Base-by-base conservation (phyloP, 352 stramenopile species). In the Phytophthora agathidicida region DNA sequence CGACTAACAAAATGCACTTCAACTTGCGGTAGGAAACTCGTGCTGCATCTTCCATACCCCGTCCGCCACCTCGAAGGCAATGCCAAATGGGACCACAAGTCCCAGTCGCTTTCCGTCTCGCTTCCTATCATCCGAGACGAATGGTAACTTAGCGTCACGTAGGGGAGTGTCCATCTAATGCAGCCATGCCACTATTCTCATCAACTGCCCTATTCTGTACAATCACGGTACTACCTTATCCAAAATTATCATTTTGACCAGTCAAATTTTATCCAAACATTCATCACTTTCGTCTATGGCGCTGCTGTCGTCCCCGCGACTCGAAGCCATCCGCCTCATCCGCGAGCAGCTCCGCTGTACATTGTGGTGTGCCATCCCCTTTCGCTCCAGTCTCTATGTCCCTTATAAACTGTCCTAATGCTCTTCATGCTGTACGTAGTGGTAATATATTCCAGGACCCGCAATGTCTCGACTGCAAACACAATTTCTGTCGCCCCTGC, bases 381-480 rank as follows among this genome's bases (percentile, higher is more conserved):
- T 23, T 36, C 31, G 13, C 27, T 32, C 6, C 27, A 10, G 6
- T 32, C 1, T 27, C n/a, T 31, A 11, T 6, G n/a, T n/a, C 16
- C 9, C 45, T 33, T 41, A 3, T 30, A 3, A 20, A 27, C 17
- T 22, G 23, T 20, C 31, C 38, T 41, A 43, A 37, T 54, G 38
- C 32, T 53, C 23, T 60, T 27, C 16, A 36, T n/a, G n/a, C n/a
- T n/a, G n/a, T n/a, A 54, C 7, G 37, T 55, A 94, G 85, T 54
- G 59, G 61, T 24, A 54, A 74, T 11, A 81, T 90, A 22, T 90
- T 94, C 60, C 75, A 89, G n/a, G 86, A 95, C 58, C 83, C 86
- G 38, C 86, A 95, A 28, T 92, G 84, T 46, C 75, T 95, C 47
- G 81, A 89, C 65, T 95, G 86, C 64, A 93, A 95, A 50, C 86